Conservation (phyloP, 371 early-diverging fungal species). For the Circinella umbellata region DNA sequence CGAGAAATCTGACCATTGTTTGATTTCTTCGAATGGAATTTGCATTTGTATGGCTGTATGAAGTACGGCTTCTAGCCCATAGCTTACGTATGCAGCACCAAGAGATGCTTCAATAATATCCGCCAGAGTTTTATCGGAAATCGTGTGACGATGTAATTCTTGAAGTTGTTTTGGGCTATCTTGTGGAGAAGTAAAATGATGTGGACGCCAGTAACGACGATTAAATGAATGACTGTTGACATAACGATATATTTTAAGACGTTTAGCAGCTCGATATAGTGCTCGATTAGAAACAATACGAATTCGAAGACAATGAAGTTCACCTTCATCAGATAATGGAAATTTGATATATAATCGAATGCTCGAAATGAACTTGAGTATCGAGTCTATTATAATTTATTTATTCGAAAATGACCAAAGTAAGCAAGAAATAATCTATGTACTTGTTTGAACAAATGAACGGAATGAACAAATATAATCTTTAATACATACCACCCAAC, state of each 20-base stretch:
- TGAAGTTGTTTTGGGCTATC: constrained; percentile 44
- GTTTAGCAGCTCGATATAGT: constrained; percentile 63
- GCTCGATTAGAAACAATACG: constrained; percentile 79
- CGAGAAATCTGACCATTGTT: constrained; percentile 56
- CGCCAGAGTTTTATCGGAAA: constrained; percentile 86
- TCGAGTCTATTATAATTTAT: constrained; percentile 64
- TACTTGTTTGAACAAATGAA: too few species aligned
- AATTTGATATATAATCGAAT: constrained; percentile 79
- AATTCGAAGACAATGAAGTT: constrained; percentile 73
- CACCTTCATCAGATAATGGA: constrained; percentile 83
- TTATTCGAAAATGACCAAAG: not conserved
- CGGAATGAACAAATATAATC: too few species aligned
- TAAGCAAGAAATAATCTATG: not conserved
- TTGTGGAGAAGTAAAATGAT: constrained; percentile 40
- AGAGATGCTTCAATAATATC: constrained; percentile 91
- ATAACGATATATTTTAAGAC: constrained; percentile 61
- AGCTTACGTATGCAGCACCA: constrained; percentile 76
- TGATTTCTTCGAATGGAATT: constrained; percentile 63
- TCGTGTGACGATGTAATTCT: constrained; percentile 36
- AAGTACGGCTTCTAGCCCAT: constrained; percentile 69
- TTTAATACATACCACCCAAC: constrained; percentile 64
- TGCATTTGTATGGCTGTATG: constrained; percentile 58
- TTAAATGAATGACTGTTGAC: constrained; percentile 68
- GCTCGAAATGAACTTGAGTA: constrained; percentile 86
- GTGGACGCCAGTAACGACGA: constrained; percentile 67